These are phyloP conservation scores for Debaryomycetaceae sp. DNA, from an alignment of 1,139 yeast genomes.

Conservation along the genomic window DNA sequence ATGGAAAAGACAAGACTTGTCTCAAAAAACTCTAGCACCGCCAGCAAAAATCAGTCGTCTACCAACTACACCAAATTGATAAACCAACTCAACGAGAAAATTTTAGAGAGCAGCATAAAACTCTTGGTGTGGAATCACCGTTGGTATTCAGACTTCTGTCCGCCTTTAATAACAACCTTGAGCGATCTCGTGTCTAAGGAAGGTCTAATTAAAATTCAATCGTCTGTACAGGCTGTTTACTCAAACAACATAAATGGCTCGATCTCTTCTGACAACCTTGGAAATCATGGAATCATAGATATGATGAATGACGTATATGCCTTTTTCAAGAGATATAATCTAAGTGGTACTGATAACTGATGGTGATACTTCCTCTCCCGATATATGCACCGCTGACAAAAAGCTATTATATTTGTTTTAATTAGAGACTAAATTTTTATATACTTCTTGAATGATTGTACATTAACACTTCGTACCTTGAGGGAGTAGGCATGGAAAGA, in stretches of 20 bases:
- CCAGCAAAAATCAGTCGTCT: conserved; percentile 11
- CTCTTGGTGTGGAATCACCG: conserved; percentile 93
- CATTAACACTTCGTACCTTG: background rate
- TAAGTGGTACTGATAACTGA: conserved; percentile 40
- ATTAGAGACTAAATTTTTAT: background rate
- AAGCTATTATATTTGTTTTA: background rate
- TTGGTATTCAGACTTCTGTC: conserved; percentile 92
- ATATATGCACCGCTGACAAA: background rate
- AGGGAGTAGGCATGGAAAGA: too few relatives aligned
- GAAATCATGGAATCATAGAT: conserved; percentile 57
- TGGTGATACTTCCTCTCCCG: too few relatives aligned
- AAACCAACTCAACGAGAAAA: conserved; percentile 53
- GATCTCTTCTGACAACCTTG: conserved; percentile 14
- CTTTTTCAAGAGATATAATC: conserved; percentile 46
- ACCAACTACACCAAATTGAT: conserved; percentile 38
- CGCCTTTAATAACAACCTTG: conserved; percentile 54
- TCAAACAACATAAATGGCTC: conserved; percentile 30
- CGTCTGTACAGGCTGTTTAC: conserved; percentile 72
- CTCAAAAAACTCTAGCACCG: conserved; percentile 24
- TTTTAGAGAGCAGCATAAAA: conserved; percentile 70
- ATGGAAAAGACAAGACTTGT: conserved; percentile 40
- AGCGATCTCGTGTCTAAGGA: conserved; percentile 66
- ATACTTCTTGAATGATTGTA: background rate
- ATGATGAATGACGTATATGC: conserved; percentile 54
- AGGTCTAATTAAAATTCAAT: conserved; percentile 73